Evolutionary conservation across 73 alveolate genomes (phyloP), one percentile per base, ranked within the genome.

Genomic region (Paramecium sonneborni): DNA sequence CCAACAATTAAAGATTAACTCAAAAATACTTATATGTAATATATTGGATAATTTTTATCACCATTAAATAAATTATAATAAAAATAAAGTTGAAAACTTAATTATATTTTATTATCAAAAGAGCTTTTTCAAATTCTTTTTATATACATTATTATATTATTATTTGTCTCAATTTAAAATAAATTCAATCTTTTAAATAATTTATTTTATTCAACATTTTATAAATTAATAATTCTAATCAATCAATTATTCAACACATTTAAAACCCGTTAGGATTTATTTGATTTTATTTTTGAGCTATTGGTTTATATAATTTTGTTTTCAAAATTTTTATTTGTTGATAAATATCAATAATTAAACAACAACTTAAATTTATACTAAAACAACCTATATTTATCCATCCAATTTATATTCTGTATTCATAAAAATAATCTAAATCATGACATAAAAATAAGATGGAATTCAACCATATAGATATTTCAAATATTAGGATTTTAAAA

Each of bases 1-100:
- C 90, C 90, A 79, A 46, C 90, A 12, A 18, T 79, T 5, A 79
- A 79, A 37, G 90, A 79, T 20, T 44, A 79, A 79, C 55, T 79
- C n/a, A 79, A 79, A 79, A 30, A 41, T 30, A 46, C 76, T 43
- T 79, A 79, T 41, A 21, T 79, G 74, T 24, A 79, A 30, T 79
- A 79, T 46, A 79, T 79, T 24, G 74, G 90, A 24, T 24, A 26
- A 10, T 79, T 3, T 24, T 79, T 79, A 79, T 79, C 90, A 43
- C 90, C 90, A 5, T 9, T 72, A 34, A 72, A 30, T 72, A 72
- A 72, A 20, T 72, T 12, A 38, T 15, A 72, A 34, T n/a, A 72
- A 24, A 72, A 72, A 35, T 35, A 72, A 35, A 18, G 11, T 18
- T 52, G 68, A 52, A 18, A 4, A 18, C 15, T 4, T 28, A 18